Conservation (phyloP, 352 stramenopile genomes). For the Pythium diclinum region DNA sequence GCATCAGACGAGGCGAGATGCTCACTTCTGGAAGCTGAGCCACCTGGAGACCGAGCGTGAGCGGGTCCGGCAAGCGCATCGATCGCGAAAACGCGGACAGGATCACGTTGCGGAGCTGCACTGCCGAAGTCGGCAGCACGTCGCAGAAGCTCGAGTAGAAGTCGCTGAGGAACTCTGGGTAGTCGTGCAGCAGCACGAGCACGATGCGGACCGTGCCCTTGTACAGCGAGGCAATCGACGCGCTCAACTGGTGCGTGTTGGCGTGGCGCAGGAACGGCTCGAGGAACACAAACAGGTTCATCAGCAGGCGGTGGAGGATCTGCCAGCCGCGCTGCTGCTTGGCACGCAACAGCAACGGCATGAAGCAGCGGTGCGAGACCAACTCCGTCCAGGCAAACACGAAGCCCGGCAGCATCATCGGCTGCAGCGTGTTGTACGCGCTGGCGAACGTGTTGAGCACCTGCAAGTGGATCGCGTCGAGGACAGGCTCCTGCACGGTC, state of each 20-base stretch:
- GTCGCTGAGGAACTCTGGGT: conserved; percentile 97
- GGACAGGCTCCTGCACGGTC: conserved; percentile 90
- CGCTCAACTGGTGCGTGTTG: conserved; percentile 79
- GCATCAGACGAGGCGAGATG: conserved; percentile 92
- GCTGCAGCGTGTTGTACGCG: conserved; percentile 96
- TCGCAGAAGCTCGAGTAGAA: conserved; percentile 99
- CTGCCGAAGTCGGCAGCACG: conserved; percentile 94
- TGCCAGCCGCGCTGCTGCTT: conserved; percentile 96
- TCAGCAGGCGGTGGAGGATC: conserved; percentile 96
- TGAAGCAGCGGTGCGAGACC: conserved; percentile 97
- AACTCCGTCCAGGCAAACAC: conserved; percentile 99
- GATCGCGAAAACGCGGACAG: conserved; percentile 96
- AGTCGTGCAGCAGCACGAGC: conserved; percentile 98
- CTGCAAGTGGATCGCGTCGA: conserved; percentile 93
- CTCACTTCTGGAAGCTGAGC: conserved; percentile 96
- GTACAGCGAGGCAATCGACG: conserved; percentile 95
- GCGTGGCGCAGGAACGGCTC: conserved; percentile 93
- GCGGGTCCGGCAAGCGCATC: conserved; percentile 97
- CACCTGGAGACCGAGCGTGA: conserved; percentile 97
- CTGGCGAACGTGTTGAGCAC: conserved; percentile 97
- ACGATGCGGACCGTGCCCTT: conserved; percentile 98
- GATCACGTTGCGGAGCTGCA: conserved; percentile 98
- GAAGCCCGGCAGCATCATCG: conserved; percentile 94
- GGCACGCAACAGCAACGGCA: conserved; percentile 94
- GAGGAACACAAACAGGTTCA: conserved; percentile 98